Percentiles rank a stretch among this genome's conserved stretches.
Conservation (phyloP, 805 yeast genomes). For the Barnettozyma populi region DNA sequence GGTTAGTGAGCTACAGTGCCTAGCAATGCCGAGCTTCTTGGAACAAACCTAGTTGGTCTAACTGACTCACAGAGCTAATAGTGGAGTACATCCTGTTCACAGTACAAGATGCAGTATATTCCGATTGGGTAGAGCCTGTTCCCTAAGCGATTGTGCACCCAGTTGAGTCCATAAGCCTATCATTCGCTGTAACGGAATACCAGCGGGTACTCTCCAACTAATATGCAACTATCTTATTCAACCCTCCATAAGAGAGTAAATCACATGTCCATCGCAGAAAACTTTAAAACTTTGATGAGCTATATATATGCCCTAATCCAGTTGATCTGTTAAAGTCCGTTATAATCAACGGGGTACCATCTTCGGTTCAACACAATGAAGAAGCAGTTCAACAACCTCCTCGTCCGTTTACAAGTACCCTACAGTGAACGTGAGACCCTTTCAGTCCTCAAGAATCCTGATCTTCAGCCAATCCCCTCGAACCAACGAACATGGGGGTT, state of each 20-base stretch:
- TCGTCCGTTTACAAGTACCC: slow-evolving; percentile 4
- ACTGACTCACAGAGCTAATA: too few species aligned
- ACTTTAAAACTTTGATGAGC: background rate
- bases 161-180: too few species aligned
- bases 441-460: slow-evolving; percentile 10
- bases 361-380: background rate
- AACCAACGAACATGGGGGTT: slow-evolving; percentile 34
- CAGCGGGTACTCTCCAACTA: background rate
- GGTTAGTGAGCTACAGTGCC: too few species aligned
- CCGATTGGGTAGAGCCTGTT: too few species aligned
- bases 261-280: background rate
- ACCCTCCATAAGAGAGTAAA: background rate
- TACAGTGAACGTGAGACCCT: slow-evolving; percentile 7
- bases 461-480: slow-evolving; percentile 14
- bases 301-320: too few species aligned
- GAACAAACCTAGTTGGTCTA: too few species aligned
- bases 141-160: background rate
- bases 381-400: background rate
- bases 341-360: background rate
- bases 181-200: background rate
- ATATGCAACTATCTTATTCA: background rate
- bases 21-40: too few species aligned
- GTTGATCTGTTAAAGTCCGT: background rate
- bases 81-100: too few species aligned
- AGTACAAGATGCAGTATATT: too few species aligned